Base-by-base conservation (phyloP, 1,284 basidiomycete species). In the Stygiomarasmius scandens region DNA sequence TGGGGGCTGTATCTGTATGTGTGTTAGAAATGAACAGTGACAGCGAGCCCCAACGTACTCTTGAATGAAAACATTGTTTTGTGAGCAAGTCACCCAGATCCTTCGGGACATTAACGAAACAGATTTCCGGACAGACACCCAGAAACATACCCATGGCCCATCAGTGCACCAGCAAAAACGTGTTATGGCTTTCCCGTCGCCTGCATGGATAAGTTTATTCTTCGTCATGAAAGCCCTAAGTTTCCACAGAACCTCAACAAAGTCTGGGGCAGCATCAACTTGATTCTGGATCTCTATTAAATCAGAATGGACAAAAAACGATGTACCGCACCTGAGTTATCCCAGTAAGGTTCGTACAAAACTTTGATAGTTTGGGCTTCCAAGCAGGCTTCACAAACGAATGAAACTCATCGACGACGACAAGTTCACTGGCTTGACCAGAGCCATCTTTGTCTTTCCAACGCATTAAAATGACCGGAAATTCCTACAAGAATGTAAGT, bases 331-430 rank as follows among this genome's bases (percentile, higher is more conserved):
- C 93, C 81, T 98, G 96, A 14, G 87, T 89, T 57, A 99, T 95
- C 14, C 95, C 95, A 4, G 96, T 99, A 51, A 99, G 78, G 32
- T 84, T 73, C 3, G 80, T 92, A 72, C 96, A 98, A 70, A 97
- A 99, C 19, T 82, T 74, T 16, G 91, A 89, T 9, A 99, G 79
- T 49, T 73, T 77, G 0, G 95, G 95, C 49, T 83, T 79, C 92
- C 94, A 98, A 2, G 86, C 89, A 5, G 96, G 96, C 65, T 81
- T 84, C 45, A 98, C 94, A 69, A 92, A 97, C 61, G 86, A 89
- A 62, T 92, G 88, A 75, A 96, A 98, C 67, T 92, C 89, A 65
- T 87, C 88, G 23, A 86, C 79, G 43, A 90, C 74, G 66, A 87
- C 82, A 27, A 96, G 77, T 52, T 77, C 74, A 58, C 77, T 80